Evolutionary conservation across 768 basidiomycete genomes (phyloP).

Genomic region (Phylloporus rhodoxanthus): DNA sequence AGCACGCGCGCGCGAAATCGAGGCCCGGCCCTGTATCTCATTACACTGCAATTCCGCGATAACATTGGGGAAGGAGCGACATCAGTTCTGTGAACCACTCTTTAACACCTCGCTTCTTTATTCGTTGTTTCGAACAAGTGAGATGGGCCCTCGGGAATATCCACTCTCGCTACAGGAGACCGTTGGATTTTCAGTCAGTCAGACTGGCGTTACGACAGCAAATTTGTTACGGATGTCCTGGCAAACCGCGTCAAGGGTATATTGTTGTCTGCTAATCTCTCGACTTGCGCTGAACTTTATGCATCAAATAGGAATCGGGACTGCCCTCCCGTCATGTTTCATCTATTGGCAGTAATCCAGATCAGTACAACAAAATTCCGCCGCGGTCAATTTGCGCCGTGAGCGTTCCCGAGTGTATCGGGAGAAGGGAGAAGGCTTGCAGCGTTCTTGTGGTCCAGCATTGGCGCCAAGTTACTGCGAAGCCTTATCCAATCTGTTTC

Average conservation of each 20-base stretch:
- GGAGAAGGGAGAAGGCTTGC: slow-evolving; percentile 63
- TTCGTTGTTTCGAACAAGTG: slow-evolving; percentile 28
- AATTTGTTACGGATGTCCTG: slow-evolving; percentile 75
- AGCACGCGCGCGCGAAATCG: slow-evolving; percentile 75
- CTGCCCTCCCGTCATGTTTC: slow-evolving; percentile 68
- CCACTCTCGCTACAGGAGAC: slow-evolving; percentile 57
- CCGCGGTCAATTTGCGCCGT: slow-evolving; percentile 58
- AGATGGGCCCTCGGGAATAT: slow-evolving; percentile 18
- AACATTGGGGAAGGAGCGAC: slow-evolving; percentile 80
- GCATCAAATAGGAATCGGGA: slow-evolving; percentile 45
- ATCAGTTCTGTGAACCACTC: slow-evolving; percentile 86
- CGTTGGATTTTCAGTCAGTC: slow-evolving; percentile 56
- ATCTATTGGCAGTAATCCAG: slow-evolving; percentile 43
- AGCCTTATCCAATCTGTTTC: slow-evolving; percentile 51
- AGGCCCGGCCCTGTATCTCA: slow-evolving; percentile 76
- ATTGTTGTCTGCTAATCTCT: slow-evolving; percentile 7
- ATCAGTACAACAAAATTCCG: slow-evolving; percentile 61
- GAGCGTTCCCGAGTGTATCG: slow-evolving; percentile 44
- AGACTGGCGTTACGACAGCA: slow-evolving; percentile 61
- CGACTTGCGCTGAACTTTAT: not conserved
- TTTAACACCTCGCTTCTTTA: slow-evolving; percentile 65
- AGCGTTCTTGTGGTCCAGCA: slow-evolving; percentile 49
- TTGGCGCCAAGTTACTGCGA: slow-evolving; percentile 67
- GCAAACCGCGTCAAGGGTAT: slow-evolving; percentile 65
- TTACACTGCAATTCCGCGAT: slow-evolving; percentile 73